Percentiles rank a stretch among this genome's conserved stretches.
These are phyloP conservation scores for Taxillus chinensis DNA, from an alignment of 164 flowering plant genomes.

Conservation along the genomic window DNA sequence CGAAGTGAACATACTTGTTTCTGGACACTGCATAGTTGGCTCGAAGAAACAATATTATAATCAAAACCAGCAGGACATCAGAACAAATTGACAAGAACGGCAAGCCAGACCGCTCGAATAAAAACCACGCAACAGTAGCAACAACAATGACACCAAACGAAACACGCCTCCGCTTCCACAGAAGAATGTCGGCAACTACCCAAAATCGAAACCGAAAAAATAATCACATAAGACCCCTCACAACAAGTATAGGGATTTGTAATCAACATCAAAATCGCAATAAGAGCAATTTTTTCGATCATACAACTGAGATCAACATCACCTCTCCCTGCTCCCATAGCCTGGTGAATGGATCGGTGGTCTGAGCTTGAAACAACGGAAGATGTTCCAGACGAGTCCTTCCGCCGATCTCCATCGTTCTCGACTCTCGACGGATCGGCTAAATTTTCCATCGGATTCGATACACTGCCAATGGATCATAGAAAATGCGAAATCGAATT, in stretches of 20 bases:
- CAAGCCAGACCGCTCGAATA: conserved; percentile 71
- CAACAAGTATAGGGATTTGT: too few relatives aligned
- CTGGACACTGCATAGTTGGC: conserved; percentile 54
- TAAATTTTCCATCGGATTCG: conserved; percentile 9
- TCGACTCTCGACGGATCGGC: conserved; percentile 2
- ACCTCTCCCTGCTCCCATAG: conserved; percentile 56
- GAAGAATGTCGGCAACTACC: conserved; percentile 74
- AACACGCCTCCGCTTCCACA: conserved; percentile 61
- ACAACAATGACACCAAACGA: conserved; percentile 60
- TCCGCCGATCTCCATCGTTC: conserved; percentile 3
- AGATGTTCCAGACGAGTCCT: conserved; percentile 6
- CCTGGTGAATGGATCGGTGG: conserved; percentile 30
- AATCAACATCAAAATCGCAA: too few relatives aligned
- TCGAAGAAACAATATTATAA: conserved; percentile 58
- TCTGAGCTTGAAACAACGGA: conserved; percentile 9
- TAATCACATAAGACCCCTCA: too few relatives aligned
- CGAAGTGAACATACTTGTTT: conserved; percentile 38
- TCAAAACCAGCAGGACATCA: conserved; percentile 62
- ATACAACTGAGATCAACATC: too few relatives aligned
- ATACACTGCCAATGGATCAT: too few relatives aligned
- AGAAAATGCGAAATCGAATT: too few relatives aligned
- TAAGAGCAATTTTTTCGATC: too few relatives aligned
- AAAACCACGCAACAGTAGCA: conserved; percentile 76
- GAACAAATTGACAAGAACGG: conserved; percentile 71
- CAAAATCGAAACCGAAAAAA: not conserved